Percentiles rank a stretch among this genome's conserved stretches.
These are phyloP conservation scores for Suhomyces guaymorum DNA, from an alignment of 1,139 yeast species.

Conservation along the genomic window DNA sequence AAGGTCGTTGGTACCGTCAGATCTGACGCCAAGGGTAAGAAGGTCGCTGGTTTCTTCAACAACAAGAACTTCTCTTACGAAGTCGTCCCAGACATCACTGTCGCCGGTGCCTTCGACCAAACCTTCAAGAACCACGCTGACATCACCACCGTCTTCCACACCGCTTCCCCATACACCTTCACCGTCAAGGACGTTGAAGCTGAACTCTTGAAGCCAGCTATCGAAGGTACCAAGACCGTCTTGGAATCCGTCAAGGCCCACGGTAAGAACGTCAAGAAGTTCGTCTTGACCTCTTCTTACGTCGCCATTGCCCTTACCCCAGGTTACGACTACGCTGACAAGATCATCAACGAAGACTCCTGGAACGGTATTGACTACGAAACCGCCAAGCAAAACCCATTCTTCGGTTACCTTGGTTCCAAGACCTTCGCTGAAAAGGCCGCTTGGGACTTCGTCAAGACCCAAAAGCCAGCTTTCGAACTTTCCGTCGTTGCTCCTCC, in stretches of 20 bases:
- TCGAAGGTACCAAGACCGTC: conserved; percentile 27
- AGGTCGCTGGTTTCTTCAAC: conserved; percentile 21
- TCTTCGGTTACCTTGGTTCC: conserved; percentile 41
- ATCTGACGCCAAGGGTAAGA: conserved; percentile 32
- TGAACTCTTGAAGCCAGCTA: conserved; percentile 31
- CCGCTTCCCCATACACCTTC: conserved; percentile 42
- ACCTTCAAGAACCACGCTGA: conserved; percentile 32
- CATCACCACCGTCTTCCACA: conserved; percentile 36
- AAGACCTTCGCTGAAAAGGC: conserved; percentile 54
- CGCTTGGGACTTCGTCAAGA: conserved; percentile 52
- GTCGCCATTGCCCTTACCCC: no score
- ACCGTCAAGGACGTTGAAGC: conserved; percentile 19
- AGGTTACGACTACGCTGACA: no score
- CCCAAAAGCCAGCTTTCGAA: conserved; percentile 29
- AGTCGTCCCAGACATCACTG: conserved; percentile 22
- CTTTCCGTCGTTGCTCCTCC: conserved; percentile 28
- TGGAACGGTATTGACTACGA: conserved; percentile 49
- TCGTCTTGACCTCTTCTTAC: conserved; percentile 31
- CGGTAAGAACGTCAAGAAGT: conserved; percentile 27
- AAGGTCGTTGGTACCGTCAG: conserved; percentile 40
- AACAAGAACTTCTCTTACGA: conserved; percentile 29
- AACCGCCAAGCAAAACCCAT: conserved; percentile 17
- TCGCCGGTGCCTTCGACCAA: conserved; percentile 34
- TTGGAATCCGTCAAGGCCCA: conserved; percentile 10
- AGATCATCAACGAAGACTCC: conserved; percentile 19